phyloP scores from a whole-genome alignment of 345 rosid genomes.

The Firmiana major region DNA sequence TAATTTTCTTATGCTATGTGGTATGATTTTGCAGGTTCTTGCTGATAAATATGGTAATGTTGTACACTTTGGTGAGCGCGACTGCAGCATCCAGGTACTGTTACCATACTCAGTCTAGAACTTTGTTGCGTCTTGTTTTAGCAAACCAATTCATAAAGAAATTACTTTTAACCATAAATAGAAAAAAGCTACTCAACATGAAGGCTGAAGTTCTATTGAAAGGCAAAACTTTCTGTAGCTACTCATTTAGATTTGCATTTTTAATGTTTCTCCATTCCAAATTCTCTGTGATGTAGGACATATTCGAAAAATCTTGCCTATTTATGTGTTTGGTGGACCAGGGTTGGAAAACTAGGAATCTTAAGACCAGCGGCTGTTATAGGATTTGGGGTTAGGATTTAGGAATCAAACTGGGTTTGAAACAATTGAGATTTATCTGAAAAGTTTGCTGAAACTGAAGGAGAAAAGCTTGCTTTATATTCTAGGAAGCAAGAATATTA shows the following conservation, averaged over 20 bases:
- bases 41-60: constrained; percentile 96
- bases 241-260: not conserved
- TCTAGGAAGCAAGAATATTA: not conserved
- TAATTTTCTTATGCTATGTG: constrained; percentile 7
- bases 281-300: too few species aligned
- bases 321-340: not conserved
- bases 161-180: not conserved
- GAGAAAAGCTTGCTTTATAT: not conserved
- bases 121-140: not conserved
- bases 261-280: not conserved
- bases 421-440: not conserved
- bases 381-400: not conserved
- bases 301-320: not conserved
- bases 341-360: not conserved
- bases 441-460: not conserved
- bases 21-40: constrained; percentile 64
- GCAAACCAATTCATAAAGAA: not conserved
- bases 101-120: not conserved
- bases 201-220: not conserved
- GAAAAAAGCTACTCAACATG: not conserved
- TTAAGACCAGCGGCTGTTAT: not conserved
- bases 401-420: not conserved
- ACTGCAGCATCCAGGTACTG: constrained; percentile 97
- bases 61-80: constrained; percentile 99
- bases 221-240: not conserved